A percentile compares a stretch with the other conserved stretches of the same genome.
These are phyloP conservation scores for Saturnispora ahearnii DNA, from an alignment of 805 yeast species.

Conservation along the genomic window DNA sequence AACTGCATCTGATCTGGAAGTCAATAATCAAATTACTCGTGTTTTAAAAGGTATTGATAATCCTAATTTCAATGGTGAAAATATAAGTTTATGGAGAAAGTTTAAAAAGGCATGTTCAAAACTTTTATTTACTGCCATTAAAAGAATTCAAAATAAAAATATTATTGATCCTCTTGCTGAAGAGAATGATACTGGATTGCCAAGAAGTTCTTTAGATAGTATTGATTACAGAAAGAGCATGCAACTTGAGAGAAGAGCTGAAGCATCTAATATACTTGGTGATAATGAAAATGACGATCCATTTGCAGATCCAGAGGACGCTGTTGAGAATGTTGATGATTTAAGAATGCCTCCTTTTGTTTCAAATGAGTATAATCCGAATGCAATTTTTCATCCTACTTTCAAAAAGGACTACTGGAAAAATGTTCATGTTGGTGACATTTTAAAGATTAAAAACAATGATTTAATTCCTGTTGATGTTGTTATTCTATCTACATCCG, in stretches of 20 bases:
- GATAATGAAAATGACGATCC: slow-evolving; percentile 14
- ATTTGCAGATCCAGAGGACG: slow-evolving; percentile 21
- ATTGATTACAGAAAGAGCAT: slow-evolving; percentile 26
- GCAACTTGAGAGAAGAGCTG: slow-evolving; percentile 13
- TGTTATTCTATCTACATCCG: slow-evolving; percentile 57
- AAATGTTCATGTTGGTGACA: slow-evolving; percentile 65
- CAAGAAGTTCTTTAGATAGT: slow-evolving; percentile 27
- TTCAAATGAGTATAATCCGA: slow-evolving; percentile 16
- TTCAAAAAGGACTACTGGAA: slow-evolving; percentile 54
- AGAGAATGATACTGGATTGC: slow-evolving; percentile 13
- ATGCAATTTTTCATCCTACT: slow-evolving; percentile 16
- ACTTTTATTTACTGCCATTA: slow-evolving; percentile 12
- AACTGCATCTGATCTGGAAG: slow-evolving; percentile 60
- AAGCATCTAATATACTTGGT: slow-evolving; percentile 8
- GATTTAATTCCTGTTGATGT: slow-evolving; percentile 77
- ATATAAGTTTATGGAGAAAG: slow-evolving; percentile 58
- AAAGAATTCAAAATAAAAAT: slow-evolving; percentile 19
- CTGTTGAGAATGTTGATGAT: slow-evolving; percentile 15
- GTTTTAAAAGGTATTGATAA: slow-evolving; percentile 48
- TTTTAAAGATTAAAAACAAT: slow-evolving; percentile 56
- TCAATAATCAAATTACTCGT: slow-evolving; percentile 67
- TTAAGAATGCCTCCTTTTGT: slow-evolving; percentile 23
- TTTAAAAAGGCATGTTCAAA: slow-evolving; percentile 42
- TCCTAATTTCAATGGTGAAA: slow-evolving; percentile 53
- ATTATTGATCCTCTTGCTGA: slow-evolving; percentile 23